phyloP scores from a whole-genome alignment of 2,329 filamentous ascomycete species.

The Neurospora sp. region DNA sequence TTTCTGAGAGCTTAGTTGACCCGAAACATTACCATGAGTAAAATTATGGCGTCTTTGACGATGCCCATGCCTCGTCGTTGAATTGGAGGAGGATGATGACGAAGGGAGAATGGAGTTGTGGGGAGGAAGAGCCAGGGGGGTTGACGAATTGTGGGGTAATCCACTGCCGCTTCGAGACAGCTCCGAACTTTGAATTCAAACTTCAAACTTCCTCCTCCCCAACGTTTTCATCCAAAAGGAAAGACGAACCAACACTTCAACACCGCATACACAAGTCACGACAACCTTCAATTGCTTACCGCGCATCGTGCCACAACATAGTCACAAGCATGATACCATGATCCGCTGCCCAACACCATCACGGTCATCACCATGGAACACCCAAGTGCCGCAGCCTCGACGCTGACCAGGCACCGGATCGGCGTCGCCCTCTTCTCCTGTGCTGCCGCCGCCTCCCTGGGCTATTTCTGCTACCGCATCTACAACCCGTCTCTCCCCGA shows the following conservation, averaged over 20 bases:
- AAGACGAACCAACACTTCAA: neutral
- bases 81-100: neutral
- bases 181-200: neutral
- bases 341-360: neutral
- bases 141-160: neutral
- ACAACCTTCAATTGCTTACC: neutral
- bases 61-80: neutral
- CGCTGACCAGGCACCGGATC: slow-evolving; percentile 43
- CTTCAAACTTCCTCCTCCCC: neutral
- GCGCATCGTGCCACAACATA: neutral
- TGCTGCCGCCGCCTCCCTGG: slow-evolving; percentile 44
- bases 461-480: slow-evolving; percentile 46
- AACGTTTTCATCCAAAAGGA: neutral
- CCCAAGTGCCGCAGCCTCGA: slow-evolving; percentile 35
- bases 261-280: neutral
- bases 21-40: neutral
- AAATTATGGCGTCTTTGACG: neutral
- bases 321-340: neutral
- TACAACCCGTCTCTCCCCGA: slow-evolving; percentile 18
- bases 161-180: neutral
- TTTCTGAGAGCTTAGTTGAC: neutral
- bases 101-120: neutral
- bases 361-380: slow-evolving; percentile 15
- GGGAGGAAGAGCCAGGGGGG: neutral
- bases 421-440: slow-evolving; percentile 47